Conservation (phyloP, 768 basidiomycete genomes). For the Lactarius evosmus region DNA sequence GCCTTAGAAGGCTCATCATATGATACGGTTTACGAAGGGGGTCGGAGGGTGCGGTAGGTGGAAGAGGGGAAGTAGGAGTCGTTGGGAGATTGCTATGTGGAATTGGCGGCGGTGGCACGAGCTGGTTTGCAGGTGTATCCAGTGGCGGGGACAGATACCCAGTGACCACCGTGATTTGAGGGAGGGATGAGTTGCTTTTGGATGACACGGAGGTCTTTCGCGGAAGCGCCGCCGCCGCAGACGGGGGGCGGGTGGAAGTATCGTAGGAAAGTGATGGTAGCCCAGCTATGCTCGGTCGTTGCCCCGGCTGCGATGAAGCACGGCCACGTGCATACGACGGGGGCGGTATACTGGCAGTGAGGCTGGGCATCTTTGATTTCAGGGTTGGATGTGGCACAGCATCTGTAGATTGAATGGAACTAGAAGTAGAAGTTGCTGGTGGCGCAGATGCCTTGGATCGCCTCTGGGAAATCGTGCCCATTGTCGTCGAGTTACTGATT, state of each 20-base stretch:
- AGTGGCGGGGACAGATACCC: slow-evolving; percentile 46
- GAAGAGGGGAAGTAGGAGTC: slow-evolving; percentile 76
- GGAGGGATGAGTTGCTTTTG: slow-evolving; percentile 50
- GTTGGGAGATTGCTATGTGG: slow-evolving; percentile 59
- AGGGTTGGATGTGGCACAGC: slow-evolving; percentile 33
- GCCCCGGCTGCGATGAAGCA: slow-evolving; percentile 75
- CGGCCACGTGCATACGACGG: slow-evolving; percentile 46
- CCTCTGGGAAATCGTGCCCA: slow-evolving; percentile 68
- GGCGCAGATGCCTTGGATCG: slow-evolving; percentile 64
- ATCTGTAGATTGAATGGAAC: slow-evolving; percentile 18
- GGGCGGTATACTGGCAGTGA: slow-evolving; percentile 5
- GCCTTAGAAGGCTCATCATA: slow-evolving; percentile 78
- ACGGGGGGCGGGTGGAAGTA: slow-evolving; percentile 49
- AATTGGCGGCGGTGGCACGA: slow-evolving; percentile 48
- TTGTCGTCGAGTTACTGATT: slow-evolving; percentile 56
- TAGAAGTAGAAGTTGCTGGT: slow-evolving; percentile 35
- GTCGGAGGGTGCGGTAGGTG: slow-evolving; percentile 67
- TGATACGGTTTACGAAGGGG: slow-evolving; percentile 83
- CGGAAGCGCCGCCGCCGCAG: slow-evolving; percentile 33
- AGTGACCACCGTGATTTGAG: slow-evolving; percentile 49
- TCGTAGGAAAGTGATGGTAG: slow-evolving; percentile 52
- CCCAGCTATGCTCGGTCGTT: slow-evolving; percentile 50
- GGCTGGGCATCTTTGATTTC: slow-evolving; percentile 39
- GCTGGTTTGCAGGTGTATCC: slow-evolving; percentile 31
- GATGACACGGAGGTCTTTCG: slow-evolving; percentile 60